Conservation (phyloP, 116 monocot species). For the Zostera marina region DNA sequence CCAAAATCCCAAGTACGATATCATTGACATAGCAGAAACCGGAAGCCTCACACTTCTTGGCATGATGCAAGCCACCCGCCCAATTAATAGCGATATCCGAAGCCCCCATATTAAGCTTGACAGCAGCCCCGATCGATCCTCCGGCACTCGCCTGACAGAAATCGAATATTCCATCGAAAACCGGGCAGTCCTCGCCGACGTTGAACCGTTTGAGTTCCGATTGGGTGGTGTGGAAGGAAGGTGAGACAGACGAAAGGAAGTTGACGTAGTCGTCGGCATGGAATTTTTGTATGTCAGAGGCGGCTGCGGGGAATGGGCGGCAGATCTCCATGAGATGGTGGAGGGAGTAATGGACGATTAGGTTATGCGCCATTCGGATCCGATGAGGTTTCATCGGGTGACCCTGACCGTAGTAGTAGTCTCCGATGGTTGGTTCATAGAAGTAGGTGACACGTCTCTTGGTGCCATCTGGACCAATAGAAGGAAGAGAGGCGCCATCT, state of each 20-base stretch:
- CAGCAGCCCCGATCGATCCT: conserved; percentile 50
- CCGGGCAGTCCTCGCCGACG: conserved; percentile 55
- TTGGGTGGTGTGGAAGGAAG: conserved; percentile 7
- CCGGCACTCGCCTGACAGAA: conserved; percentile 61
- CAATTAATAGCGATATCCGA: conserved; percentile 66
- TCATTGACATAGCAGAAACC: conserved; percentile 66
- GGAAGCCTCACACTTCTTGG: conserved; percentile 70
- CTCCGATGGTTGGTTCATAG: conserved; percentile 69
- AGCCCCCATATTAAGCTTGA: conserved; percentile 39
- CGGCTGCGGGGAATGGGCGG: conserved; percentile 47
- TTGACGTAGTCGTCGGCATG: conserved; percentile 63
- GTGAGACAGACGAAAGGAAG: conserved; percentile 50
- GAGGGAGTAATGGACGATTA: conserved; percentile 68
- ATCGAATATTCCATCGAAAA: conserved; percentile 52
- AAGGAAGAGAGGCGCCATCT: conserved; percentile 19
- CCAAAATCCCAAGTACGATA: conserved; percentile 55
- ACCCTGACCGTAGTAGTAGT: conserved; percentile 82
- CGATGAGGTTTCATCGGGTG: conserved; percentile 84
- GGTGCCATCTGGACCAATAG: conserved; percentile 21
- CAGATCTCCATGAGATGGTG: conserved; percentile 54
- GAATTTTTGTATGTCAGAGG: conserved; percentile 44
- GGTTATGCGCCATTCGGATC: conserved; percentile 70
- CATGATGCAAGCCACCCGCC: conserved; percentile 64
- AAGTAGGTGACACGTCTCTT: conserved; percentile 63
- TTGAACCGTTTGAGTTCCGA: conserved; percentile 38